Base-by-base conservation (phyloP, 176 grass and related monocot genomes). In the Guadua angustifolia region DNA sequence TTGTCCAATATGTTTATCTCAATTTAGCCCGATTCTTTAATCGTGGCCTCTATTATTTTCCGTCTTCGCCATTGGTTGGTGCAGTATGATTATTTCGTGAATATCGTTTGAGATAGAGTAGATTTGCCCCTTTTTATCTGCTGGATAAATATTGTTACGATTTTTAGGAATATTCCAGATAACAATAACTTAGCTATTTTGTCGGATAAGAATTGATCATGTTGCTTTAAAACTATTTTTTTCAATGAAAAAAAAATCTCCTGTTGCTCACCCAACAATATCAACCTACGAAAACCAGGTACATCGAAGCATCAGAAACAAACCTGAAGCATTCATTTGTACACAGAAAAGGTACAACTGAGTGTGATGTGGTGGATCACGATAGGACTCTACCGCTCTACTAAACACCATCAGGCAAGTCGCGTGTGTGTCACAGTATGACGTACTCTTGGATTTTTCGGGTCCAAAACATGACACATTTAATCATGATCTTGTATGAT, bases 401-500 rank as follows among this genome's bases (percentile, higher is more conserved):
- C 69, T 47, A 86, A 86, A 66, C 47, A 85, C 19, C 57, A 61
- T 45, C 62, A 36, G 19, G 19, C 50, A 38, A 85, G 73, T 71
- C 39, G 60, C 26, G 35, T 59, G 38, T 59, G 38, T 78, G 57
- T 74, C 18, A n/a, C 3, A 59, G 39, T 85, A 85, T 78, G 25
- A 61, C 72, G 68, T 60, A 86, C 4, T 15, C 6, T 64, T 2
- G 69, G 57, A 74, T 15, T 56, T 56, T 58, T 64, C 69, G 58
- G 58, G 40, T 57, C 59, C 59, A 86, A 55, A 74, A 74, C 66
- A 74, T 73, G 61, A 55, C 69, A 57, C 75, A 44, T 52, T 73
- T 50, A 42, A 80, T 56, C 68, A 81, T 47, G 24, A 18, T 67
- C 38, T 56, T 55, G 45, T 29, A 80, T 86, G 33, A 86, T 80